These are phyloP conservation scores for Yamadazyma epiphylla DNA, from an alignment of 1,139 yeast genomes.

Conservation along the genomic window DNA sequence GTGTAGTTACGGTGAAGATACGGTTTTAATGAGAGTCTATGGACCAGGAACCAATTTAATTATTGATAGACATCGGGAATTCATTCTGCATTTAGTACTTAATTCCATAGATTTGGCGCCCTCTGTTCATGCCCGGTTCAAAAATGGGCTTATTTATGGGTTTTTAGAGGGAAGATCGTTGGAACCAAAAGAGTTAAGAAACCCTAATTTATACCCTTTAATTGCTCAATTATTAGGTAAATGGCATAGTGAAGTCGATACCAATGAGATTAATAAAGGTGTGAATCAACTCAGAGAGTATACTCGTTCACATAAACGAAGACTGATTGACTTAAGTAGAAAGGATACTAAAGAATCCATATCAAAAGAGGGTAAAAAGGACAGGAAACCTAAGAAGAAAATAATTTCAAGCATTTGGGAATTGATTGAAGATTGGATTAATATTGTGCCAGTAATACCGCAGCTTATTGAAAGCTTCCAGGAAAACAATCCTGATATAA, in stretches of 20 bases:
- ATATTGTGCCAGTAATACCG: conserved; percentile 50
- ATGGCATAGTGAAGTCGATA: conserved; percentile 57
- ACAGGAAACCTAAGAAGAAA: conserved; percentile 21
- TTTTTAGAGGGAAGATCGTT: conserved; percentile 64
- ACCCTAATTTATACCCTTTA: conserved; percentile 46
- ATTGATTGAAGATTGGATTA: conserved; percentile 59
- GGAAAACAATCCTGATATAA: conserved; percentile 23
- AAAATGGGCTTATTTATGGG: conserved; percentile 74
- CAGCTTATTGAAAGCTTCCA: conserved; percentile 41
- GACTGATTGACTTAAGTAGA: conserved; percentile 7
- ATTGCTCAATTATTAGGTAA: conserved; percentile 69
- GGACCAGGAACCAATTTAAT: conserved; percentile 74
- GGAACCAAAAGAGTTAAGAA: conserved; percentile 51
- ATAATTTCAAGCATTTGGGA: conserved; percentile 54
- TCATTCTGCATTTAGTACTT: conserved; percentile 64
- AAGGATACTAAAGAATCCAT: conserved; percentile 1
- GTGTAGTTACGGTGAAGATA: conserved; percentile 36
- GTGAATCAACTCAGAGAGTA: conserved; percentile 42
- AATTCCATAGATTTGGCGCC: conserved; percentile 66
- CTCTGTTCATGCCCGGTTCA: conserved; percentile 62
- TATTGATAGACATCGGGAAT: conserved; percentile 74
- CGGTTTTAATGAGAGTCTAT: conserved; percentile 64
- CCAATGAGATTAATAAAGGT: conserved; percentile 47
- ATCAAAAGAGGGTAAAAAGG: conserved; percentile 12
- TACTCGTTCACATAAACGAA: conserved; percentile 17